phyloP scores from a whole-genome alignment of 306 rosid species.

The Dalbergia cultrata region DNA sequence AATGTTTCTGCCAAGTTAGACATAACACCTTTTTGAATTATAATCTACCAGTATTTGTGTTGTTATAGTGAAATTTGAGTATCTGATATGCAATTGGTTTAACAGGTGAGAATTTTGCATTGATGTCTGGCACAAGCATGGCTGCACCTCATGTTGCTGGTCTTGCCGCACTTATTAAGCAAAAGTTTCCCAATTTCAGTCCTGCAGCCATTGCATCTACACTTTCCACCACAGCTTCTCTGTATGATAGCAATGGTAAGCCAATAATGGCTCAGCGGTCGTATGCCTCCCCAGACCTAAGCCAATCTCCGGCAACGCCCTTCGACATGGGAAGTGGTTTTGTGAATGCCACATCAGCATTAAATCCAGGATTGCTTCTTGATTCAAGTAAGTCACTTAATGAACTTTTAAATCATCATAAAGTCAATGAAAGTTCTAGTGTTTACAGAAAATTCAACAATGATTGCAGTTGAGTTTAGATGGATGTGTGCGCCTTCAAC shows the following conservation, averaged over 20 bases:
- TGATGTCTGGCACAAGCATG: conserved; percentile 99
- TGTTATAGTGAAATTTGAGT: conserved; percentile 10
- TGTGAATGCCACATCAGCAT: conserved; percentile 89
- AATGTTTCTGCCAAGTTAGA: conserved; percentile 16
- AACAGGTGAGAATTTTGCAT: conserved; percentile 94
- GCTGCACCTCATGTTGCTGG: conserved; percentile 99
- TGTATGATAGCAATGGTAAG: conserved; percentile 62
- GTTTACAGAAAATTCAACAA: not conserved
- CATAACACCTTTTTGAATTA: conserved; percentile 13
- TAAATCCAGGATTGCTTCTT: conserved; percentile 88
- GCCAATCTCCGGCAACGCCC: conserved; percentile 91
- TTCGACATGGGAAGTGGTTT: conserved; percentile 98
- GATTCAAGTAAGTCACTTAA: conserved; percentile 71
- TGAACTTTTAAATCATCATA: conserved; percentile 4
- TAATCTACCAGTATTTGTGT: conserved; percentile 6
- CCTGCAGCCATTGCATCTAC: conserved; percentile 91
- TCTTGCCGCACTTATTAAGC: conserved; percentile 88
- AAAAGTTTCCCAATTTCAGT: conserved; percentile 77
- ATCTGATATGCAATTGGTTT: conserved; percentile 32
- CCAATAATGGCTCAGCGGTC: conserved; percentile 89
- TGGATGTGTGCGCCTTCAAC: not conserved
- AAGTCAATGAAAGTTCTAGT: not conserved
- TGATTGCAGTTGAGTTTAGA: not conserved
- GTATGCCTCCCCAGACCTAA: conserved; percentile 64
- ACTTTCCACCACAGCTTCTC: conserved; percentile 87